Conservation (phyloP, 805 yeast genomes). For the Kodamaea kakaduensis region DNA sequence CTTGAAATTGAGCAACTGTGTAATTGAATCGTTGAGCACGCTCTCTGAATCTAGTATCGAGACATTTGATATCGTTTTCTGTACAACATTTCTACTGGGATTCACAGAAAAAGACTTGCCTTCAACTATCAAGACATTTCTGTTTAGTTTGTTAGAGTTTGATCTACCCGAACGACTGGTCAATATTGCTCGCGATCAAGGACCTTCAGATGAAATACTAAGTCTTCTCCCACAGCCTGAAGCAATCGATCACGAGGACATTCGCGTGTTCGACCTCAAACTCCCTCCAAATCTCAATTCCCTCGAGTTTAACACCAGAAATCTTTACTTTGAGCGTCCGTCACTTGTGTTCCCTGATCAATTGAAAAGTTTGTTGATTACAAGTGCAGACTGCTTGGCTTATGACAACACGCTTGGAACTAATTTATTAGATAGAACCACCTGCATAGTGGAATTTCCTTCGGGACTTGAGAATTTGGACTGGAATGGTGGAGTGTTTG, state of each 20-base stretch:
- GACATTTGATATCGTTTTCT: too few relatives aligned
- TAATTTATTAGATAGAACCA: not conserved
- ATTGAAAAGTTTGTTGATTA: not conserved
- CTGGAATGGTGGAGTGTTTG: not conserved
- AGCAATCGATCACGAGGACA: not conserved
- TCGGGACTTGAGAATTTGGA: not conserved
- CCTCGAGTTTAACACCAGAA: not conserved
- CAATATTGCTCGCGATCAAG: not conserved
- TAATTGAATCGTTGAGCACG: not conserved
- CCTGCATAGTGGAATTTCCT: not conserved
- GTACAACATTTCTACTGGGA: too few relatives aligned
- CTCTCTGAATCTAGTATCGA: too few relatives aligned
- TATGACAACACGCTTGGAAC: not conserved
- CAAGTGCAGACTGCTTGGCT: not conserved
- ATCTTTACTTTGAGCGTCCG: not conserved
- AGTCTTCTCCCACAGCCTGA: not conserved
- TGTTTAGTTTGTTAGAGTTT: too few relatives aligned
- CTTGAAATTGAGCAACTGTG: not conserved
- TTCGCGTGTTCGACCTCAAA: not conserved
- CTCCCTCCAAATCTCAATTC: not conserved
- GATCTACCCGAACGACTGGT: too few relatives aligned
- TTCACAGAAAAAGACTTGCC: not conserved
- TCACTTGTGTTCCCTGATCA: not conserved
- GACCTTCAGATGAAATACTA: not conserved
- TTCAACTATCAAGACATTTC: not conserved